A percentile compares a stretch with the other conserved stretches of the same genome.
These are phyloP conservation scores for Aspergillus neoniger DNA, from an alignment of 2,329 filamentous ascomycete species.

Conservation along the genomic window DNA sequence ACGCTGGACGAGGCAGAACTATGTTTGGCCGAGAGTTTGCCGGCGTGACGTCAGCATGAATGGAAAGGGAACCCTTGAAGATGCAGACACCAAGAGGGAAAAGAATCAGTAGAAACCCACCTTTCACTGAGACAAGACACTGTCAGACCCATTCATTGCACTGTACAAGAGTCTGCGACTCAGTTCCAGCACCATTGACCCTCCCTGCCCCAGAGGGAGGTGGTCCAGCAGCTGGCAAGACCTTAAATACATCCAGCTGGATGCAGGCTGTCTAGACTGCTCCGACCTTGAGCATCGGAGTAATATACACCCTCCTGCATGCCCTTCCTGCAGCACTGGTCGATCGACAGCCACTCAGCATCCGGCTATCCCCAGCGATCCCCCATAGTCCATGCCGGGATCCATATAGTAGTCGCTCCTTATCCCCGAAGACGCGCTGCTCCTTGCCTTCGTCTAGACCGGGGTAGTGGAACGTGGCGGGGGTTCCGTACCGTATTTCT, in stretches of 20 bases:
- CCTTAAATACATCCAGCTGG: background rate
- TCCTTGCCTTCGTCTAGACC: background rate
- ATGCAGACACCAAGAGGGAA: background rate
- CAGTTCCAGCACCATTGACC: background rate
- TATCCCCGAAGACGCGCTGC: background rate
- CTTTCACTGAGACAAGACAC: background rate
- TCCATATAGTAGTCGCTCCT: background rate
- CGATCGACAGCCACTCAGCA: background rate
- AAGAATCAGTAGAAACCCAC: no score
- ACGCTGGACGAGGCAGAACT: background rate
- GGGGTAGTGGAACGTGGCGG: constrained; percentile 16
- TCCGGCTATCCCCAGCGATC: background rate
- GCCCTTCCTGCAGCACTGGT: background rate
- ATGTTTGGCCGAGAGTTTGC: constrained; percentile 25
- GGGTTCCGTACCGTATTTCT: constrained; percentile 20
- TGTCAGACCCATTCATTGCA: background rate
- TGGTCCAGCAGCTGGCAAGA: background rate
- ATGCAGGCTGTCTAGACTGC: background rate
- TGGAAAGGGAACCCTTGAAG: background rate
- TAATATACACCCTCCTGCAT: constrained; percentile 1
- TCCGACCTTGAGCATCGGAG: background rate
- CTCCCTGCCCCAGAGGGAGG: background rate
- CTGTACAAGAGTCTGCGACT: background rate
- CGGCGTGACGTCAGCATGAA: constrained; percentile 30
- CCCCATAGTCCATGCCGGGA: background rate